Percentiles rank a stretch among this genome's conserved stretches.
These are phyloP conservation scores for Stylosanthes scabra DNA, from an alignment of 331 rosid genomes.

Conservation along the genomic window DNA sequence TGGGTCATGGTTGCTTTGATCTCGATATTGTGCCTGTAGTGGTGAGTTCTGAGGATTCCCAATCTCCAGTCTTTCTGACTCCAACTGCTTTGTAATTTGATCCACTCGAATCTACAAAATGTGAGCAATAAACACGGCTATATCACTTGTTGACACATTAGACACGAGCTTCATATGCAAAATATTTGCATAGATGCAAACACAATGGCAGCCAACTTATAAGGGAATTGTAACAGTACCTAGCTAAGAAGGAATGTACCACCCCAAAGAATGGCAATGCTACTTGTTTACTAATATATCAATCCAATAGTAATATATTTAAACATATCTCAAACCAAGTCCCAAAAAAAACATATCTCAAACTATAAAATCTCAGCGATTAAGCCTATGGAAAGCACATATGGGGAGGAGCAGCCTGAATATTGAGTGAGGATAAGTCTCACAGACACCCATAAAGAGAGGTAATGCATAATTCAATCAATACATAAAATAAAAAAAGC, in stretches of 20 bases:
- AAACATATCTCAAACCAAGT: not conserved
- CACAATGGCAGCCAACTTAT: slow-evolving; percentile 44
- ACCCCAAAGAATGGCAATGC: slow-evolving; percentile 38
- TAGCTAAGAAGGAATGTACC: slow-evolving; percentile 34
- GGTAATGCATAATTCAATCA: slow-evolving; percentile 20
- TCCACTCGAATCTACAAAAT: slow-evolving; percentile 88
- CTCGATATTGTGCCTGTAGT: slow-evolving; percentile 44
- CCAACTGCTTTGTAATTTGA: slow-evolving; percentile 74
- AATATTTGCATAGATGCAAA: slow-evolving; percentile 51
- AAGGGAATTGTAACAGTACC: slow-evolving; percentile 43
- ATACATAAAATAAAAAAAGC: not conserved
- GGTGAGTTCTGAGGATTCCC: slow-evolving; percentile 45
- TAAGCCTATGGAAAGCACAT: slow-evolving; percentile 9
- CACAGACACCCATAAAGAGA: not conserved
- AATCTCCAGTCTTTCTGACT: slow-evolving; percentile 55
- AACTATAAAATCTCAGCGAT: not conserved
- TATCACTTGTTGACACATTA: slow-evolving; percentile 66
- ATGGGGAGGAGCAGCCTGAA: not conserved
- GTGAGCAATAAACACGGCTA: slow-evolving; percentile 59
- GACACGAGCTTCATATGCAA: slow-evolving; percentile 48
- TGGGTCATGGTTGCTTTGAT: slow-evolving; percentile 40
- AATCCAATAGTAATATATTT: slow-evolving; percentile 14
- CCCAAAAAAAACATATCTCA: not conserved
- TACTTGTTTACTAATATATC: slow-evolving; percentile 26
- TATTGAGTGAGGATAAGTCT: not conserved